These are phyloP conservation scores for Yamadazyma dendronema DNA, from an alignment of 1,139 yeast species.

Conservation along the genomic window DNA sequence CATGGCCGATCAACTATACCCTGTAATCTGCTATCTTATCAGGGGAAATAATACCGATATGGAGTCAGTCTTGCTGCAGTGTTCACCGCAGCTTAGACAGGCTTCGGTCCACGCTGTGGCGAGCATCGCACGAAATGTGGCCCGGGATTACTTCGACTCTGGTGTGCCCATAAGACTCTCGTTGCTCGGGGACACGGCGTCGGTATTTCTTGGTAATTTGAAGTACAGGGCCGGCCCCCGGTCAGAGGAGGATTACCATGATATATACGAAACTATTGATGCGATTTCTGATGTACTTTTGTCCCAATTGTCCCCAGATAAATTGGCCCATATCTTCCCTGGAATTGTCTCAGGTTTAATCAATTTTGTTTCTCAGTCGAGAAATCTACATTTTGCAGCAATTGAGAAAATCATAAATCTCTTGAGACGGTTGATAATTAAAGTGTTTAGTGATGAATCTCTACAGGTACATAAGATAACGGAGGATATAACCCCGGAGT, in stretches of 20 bases:
- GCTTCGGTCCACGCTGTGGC: slow-evolving; percentile 15
- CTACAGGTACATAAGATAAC: slow-evolving; percentile 17
- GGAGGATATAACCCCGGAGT: slow-evolving; percentile 12
- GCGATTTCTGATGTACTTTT: slow-evolving; percentile 9
- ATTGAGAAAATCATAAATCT: slow-evolving; percentile 23
- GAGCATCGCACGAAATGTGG: slow-evolving; percentile 3
- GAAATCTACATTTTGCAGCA: slow-evolving; percentile 25
- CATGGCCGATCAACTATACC: slow-evolving; percentile 37
- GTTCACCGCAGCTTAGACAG: slow-evolving; percentile 19
- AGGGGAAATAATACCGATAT: slow-evolving; percentile 14
- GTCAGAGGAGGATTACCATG: background rate
- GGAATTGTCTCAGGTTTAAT: slow-evolving; percentile 37
- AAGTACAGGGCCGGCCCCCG: slow-evolving; percentile 13
- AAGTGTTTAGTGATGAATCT: slow-evolving; percentile 29
- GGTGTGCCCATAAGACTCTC: slow-evolving; percentile 13
- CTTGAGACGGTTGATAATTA: slow-evolving; percentile 20
- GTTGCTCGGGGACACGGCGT: slow-evolving; percentile 14
- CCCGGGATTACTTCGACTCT: slow-evolving; percentile 5
- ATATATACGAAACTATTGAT: slow-evolving; percentile 8
- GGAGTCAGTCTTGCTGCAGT: slow-evolving; percentile 5
- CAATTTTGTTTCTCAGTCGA: slow-evolving; percentile 24
- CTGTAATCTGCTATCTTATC: slow-evolving; percentile 30
- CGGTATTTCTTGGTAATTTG: slow-evolving; percentile 10
- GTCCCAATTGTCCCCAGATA: slow-evolving; percentile 24
- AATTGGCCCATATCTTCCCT: slow-evolving; percentile 39